Evolutionary conservation across 176 grass and related monocot genomes (phyloP), one percentile per base, ranked within the genome.

Genomic region (Areca catechu): DNA sequence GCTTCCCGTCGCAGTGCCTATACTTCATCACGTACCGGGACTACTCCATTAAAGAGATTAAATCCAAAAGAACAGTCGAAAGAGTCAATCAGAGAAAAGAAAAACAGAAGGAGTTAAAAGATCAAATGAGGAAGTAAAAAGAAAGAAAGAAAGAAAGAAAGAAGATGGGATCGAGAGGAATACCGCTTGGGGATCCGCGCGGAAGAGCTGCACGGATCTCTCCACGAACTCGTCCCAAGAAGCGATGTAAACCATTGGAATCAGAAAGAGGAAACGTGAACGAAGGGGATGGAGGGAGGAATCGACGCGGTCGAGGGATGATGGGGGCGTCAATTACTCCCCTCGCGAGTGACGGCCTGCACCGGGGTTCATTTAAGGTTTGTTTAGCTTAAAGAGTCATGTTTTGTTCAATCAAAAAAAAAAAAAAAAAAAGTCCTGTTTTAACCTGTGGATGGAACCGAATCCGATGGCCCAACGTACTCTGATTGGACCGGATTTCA

Each of bases 201-300:
- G 93, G 74, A 89, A 98, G 48, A 98, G 80, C 72, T 98, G 78
- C 51, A 98, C 76, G 28, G 93, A 89, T 61, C 84, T 51, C 66
- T 92, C 81, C 30, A 89, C 78, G 63, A 98, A 98, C 88, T 92
- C 93, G 73, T 91, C 93, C 93, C 93, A 98, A 4, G 88, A 92
- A 1, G 77, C 93, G 72, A 89, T 77, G 72, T 89, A 98, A 58
- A 92, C 93, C 93, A 98, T 98, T 7, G 19, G 18, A 43, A 14
- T 43, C 6, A 12, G 34, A 43, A 43, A 34, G 30, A 34, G 25
- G 48, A 20, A 12, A 37, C 15, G 17, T 2, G 34, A 54, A 15
- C 30, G 24, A 53, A 30, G 16, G 48, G 5, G 20, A 15, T 7
- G 14, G 18, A 5, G 0, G 16, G 19, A 12, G 9, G 49, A 65